Evolutionary conservation across 2,329 filamentous ascomycete genomes (phyloP).

Genomic region (Neofusicoccum cordaticola): DNA sequence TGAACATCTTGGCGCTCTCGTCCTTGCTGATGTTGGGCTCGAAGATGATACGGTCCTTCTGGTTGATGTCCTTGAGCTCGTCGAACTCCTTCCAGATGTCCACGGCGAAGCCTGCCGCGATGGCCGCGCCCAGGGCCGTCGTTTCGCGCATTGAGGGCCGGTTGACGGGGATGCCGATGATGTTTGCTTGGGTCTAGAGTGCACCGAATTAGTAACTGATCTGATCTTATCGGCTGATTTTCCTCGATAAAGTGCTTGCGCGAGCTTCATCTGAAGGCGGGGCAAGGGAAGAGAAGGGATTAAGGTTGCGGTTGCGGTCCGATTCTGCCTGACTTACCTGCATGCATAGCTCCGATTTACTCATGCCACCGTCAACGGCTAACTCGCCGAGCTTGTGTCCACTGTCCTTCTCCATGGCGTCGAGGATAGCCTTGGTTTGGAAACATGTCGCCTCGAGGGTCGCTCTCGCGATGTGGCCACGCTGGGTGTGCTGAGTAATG

Average conservation of each 20-base stretch:
- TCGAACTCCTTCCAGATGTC: conserved; percentile 74
- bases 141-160: conserved; percentile 88
- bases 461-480: conserved; percentile 82
- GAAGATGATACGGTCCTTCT: conserved; percentile 67
- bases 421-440: conserved; percentile 87
- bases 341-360: conserved; percentile 86
- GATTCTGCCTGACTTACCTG: conserved; percentile 45
- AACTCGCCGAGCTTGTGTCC: conserved; percentile 71
- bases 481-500: conserved; percentile 79
- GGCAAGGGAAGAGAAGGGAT: conserved; percentile 10
- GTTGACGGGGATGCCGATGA: conserved; percentile 79
- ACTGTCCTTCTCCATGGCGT: conserved; percentile 87
- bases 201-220: conserved; percentile 9
- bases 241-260: neutral
- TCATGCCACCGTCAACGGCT: conserved; percentile 86
- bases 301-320: conserved; percentile 10
- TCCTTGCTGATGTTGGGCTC: conserved; percentile 60
- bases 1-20: conserved; percentile 62
- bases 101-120: conserved; percentile 82
- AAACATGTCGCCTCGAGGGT: conserved; percentile 90
- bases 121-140: conserved; percentile 82
- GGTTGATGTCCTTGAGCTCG: conserved; percentile 72
- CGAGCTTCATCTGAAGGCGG: neutral
- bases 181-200: conserved; percentile 72
- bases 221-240: neutral